Percentiles rank a stretch among this genome's conserved stretches.
phyloP scores from a whole-genome alignment of 2,329 filamentous ascomycete genomes.

The Cladosporium phlei region DNA sequence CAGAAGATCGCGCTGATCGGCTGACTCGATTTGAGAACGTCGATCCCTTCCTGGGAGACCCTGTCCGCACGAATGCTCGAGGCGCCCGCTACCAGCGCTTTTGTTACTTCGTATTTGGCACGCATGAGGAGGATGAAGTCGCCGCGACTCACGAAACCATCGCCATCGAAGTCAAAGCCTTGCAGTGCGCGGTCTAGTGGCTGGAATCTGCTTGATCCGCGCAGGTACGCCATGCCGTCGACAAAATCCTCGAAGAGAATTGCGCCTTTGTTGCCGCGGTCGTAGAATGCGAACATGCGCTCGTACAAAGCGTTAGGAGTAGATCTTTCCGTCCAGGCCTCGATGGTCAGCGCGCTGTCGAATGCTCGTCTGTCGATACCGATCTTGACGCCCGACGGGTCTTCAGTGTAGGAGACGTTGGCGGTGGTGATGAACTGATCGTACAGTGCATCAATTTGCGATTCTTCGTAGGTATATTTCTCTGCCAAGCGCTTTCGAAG shows the following conservation, averaged over 20 bases:
- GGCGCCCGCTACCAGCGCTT: neutral
- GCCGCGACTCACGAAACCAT: conserved; percentile 77
- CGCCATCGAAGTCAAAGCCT: conserved; percentile 84
- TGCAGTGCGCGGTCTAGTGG: conserved; percentile 72
- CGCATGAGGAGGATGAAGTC: conserved; percentile 90
- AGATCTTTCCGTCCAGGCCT: conserved; percentile 61
- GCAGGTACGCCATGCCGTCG: conserved; percentile 66
- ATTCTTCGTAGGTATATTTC: conserved; percentile 59
- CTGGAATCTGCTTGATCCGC: conserved; percentile 56
- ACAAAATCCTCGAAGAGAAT: conserved; percentile 93
- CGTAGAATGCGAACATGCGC: conserved; percentile 94
- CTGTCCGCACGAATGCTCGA: conserved; percentile 4
- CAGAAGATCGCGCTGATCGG: conserved; percentile 44
- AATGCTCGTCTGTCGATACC: conserved; percentile 93
- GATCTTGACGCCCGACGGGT: conserved; percentile 68
- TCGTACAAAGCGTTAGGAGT: conserved; percentile 89
- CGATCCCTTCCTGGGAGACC: conserved; percentile 20
- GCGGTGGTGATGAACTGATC: conserved; percentile 96
- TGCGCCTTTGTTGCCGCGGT: conserved; percentile 79
- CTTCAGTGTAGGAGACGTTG: conserved; percentile 74
- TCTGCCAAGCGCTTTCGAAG: conserved; percentile 59
- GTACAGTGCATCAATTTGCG: conserved; percentile 88
- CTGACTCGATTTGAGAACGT: conserved; percentile 41
- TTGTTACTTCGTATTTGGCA: conserved; percentile 63
- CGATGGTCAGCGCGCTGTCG: conserved; percentile 71